Conservation (phyloP, 1,284 basidiomycete genomes). For the Boletellus deceptivus region DNA sequence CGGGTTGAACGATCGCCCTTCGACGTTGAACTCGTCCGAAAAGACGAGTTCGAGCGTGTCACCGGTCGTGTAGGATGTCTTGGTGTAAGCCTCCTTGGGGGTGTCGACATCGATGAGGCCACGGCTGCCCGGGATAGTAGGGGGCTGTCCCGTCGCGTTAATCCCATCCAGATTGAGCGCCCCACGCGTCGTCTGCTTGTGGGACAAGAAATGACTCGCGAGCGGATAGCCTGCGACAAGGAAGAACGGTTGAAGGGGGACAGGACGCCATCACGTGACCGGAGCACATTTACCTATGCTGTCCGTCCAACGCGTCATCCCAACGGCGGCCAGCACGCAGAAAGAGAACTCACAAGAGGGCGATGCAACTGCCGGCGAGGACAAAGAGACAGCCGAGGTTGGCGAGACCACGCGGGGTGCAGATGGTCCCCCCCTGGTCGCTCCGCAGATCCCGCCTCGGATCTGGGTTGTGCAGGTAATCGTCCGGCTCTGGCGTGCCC, state of each 20-base stretch:
- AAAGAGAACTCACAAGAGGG: conserved; percentile 32
- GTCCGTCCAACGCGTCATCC: conserved; percentile 1
- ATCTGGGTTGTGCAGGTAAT: conserved; percentile 34
- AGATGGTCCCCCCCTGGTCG: conserved; percentile 41
- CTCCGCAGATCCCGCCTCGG: conserved; percentile 35
- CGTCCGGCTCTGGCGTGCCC: conserved; percentile 30
- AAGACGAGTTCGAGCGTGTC: conserved; percentile 57
- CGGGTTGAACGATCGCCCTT: conserved; percentile 55
- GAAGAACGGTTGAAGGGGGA: not conserved
- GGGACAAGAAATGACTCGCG: conserved; percentile 41
- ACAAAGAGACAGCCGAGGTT: conserved; percentile 48
- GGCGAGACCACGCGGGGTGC: conserved; percentile 39
- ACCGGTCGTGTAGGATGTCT: conserved; percentile 52
- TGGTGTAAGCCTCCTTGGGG: conserved; percentile 59
- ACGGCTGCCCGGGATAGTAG: conserved; percentile 61
- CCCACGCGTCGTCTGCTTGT: conserved; percentile 37
- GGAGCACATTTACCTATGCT: conserved; percentile 22
- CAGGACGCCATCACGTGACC: not conserved
- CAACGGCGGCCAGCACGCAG: not conserved
- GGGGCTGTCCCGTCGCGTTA: conserved; percentile 57
- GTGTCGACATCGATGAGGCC: conserved; percentile 79
- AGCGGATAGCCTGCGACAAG: conserved; percentile 25
- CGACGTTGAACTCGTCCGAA: conserved; percentile 67
- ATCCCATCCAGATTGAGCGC: conserved; percentile 54
- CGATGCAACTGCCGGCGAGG: conserved; percentile 34